A percentile compares a stretch with the other conserved stretches of the same genome.
Evolutionary conservation across 805 yeast genomes (phyloP).

Genomic region (Barnettozyma wickerhamii): DNA sequence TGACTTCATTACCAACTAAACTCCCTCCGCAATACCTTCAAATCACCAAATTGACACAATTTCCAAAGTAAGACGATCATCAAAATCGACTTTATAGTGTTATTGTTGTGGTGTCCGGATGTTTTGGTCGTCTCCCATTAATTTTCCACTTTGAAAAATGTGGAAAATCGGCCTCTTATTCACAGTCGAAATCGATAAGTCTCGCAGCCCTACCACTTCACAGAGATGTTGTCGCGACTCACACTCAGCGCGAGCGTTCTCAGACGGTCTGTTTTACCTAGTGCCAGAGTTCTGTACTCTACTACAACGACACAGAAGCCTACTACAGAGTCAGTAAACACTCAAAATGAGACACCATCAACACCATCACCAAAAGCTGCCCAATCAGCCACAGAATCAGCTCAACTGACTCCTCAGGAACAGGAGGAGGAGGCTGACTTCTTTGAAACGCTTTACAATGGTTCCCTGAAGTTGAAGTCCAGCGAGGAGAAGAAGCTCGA

Average conservation of each 20-base stretch:
- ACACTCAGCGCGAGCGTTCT: slow-evolving; percentile 8
- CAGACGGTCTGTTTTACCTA: slow-evolving; percentile 4
- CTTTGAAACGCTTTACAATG: slow-evolving; percentile 15
- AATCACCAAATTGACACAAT: no score
- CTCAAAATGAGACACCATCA: not conserved
- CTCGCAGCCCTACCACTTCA: no score
- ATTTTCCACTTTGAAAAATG: slow-evolving; percentile 6
- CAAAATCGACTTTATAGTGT: no score
- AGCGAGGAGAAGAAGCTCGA: slow-evolving; percentile 17
- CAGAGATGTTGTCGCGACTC: slow-evolving; percentile 12
- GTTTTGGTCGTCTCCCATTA: slow-evolving; percentile 9
- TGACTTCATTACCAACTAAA: not conserved
- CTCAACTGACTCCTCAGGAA: not conserved
- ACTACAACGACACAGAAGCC: slow-evolving; percentile 3
- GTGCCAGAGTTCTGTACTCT: slow-evolving; percentile 9
- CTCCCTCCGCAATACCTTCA: not conserved
- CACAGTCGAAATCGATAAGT: no score
- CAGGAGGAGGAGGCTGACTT: slow-evolving; percentile 14
- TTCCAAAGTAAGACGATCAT: no score
- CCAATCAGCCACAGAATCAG: slow-evolving; percentile 5
- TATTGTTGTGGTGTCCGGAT: slow-evolving; percentile 13
- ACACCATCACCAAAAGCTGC: slow-evolving; percentile 17
- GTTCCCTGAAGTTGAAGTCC: slow-evolving; percentile 15
- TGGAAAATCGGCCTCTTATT: slow-evolving; percentile 2
- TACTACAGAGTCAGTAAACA: not conserved